Conservation (phyloP, 148 eudicot species). For the Nepenthes mirabilis region DNA sequence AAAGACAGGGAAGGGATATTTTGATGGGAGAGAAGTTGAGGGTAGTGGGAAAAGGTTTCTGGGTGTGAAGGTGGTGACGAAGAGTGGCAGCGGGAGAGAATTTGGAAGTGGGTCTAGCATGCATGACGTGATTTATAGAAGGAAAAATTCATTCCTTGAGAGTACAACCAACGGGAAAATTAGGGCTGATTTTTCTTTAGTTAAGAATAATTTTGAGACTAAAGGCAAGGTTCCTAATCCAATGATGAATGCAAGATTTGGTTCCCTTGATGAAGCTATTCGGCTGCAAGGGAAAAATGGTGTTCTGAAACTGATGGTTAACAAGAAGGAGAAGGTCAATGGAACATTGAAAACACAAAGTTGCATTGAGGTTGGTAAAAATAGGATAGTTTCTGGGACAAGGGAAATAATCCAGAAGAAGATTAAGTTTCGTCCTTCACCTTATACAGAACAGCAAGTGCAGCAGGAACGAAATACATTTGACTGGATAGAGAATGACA, state of each 20-base stretch:
- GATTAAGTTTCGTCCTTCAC: conserved; percentile 13
- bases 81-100: conserved; percentile 22
- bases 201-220: conserved; percentile 20
- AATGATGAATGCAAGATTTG: conserved; percentile 34
- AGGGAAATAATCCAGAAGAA: conserved; percentile 32
- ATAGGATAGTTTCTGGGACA: conserved; percentile 24
- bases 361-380: conserved; percentile 19
- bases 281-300: conserved; percentile 93
- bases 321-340: conserved; percentile 30
- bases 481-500: conserved; percentile 20
- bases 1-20: conserved; percentile 27
- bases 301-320: conserved; percentile 76
- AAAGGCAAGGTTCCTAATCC: conserved; percentile 44
- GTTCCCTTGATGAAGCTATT: conserved; percentile 48
- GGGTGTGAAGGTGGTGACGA: conserved; percentile 11
- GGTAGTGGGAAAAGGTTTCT: conserved; percentile 15
- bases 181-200: conserved; percentile 12
- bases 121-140: conserved; percentile 32
- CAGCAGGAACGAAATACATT: conserved; percentile 19
- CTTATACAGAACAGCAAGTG: conserved; percentile 31
- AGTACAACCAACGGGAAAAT: conserved; percentile 19
- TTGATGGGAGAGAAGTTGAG: conserved; percentile 16
- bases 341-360: conserved; percentile 17
- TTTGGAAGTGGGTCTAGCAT: conserved; percentile 38
- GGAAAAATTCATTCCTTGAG: conserved; percentile 34